Conservation (phyloP, 495 filamentous ascomycete genomes). For the Mycothermus thermophilus region DNA sequence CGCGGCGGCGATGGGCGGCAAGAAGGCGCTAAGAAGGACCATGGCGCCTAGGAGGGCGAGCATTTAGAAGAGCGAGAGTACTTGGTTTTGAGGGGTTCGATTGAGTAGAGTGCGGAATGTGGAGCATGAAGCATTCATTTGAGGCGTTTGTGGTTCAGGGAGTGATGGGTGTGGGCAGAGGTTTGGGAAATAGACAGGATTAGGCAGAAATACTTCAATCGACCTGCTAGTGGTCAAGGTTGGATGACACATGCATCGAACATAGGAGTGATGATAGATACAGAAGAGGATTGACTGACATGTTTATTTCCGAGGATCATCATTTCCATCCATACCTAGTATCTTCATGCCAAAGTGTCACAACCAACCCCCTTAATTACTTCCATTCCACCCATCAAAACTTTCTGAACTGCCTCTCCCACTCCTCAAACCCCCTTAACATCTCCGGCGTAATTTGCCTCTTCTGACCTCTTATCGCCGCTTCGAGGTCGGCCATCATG, state of each 20-base stretch:
- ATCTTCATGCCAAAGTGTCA: no score
- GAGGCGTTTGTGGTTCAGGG: neutral
- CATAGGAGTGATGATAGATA: no score
- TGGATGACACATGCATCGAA: no score
- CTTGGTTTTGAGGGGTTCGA: neutral
- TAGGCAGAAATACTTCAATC: no score
- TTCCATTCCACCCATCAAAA: conserved; percentile 2
- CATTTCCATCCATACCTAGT: no score
- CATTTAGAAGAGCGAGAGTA: conserved; percentile 39
- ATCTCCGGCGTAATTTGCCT: conserved; percentile 56
- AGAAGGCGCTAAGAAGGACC: conserved; percentile 75
- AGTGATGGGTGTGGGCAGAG: no score
- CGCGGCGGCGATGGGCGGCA: conserved; percentile 64
- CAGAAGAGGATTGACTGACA: no score
- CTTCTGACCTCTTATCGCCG: conserved; percentile 46
- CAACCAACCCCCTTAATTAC: no score
- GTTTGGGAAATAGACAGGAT: no score
- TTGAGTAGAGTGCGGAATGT: neutral
- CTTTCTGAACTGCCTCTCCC: conserved; percentile 36
- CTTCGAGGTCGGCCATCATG: conserved; percentile 47
- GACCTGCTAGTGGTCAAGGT: no score
- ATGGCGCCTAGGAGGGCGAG: conserved; percentile 90
- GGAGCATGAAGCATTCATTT: neutral
- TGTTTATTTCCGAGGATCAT: no score
- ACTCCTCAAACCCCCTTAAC: conserved; percentile 51